Evolutionary conservation across 2,329 filamentous ascomycete species (phyloP).

Genomic region (Claviceps africana): DNA sequence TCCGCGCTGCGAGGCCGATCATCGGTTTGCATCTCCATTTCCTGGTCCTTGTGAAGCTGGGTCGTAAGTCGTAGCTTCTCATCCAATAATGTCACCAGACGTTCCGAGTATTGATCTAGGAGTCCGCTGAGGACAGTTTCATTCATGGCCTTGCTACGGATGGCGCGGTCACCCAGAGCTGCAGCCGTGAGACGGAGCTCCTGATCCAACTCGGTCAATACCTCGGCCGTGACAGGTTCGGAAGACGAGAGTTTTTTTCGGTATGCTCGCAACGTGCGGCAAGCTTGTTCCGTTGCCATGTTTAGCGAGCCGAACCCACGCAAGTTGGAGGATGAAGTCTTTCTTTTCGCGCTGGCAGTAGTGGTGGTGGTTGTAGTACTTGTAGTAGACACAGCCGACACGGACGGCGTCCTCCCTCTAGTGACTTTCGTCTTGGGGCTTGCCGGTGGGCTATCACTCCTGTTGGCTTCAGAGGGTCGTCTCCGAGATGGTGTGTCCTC

Average conservation of each 20-base stretch:
- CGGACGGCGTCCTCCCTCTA: slow-evolving; percentile 38
- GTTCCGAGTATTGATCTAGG: slow-evolving; percentile 62
- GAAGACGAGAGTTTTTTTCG: slow-evolving; percentile 47
- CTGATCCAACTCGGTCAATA: slow-evolving; percentile 48
- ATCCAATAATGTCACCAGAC: slow-evolving; percentile 56
- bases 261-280: slow-evolving; percentile 46
- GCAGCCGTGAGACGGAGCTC: slow-evolving; percentile 49
- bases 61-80: slow-evolving; percentile 47
- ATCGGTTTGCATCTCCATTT: slow-evolving; percentile 15
- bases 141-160: slow-evolving; percentile 39
- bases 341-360: slow-evolving; percentile 28
- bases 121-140: slow-evolving; percentile 48
- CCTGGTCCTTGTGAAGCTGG: slow-evolving; percentile 17
- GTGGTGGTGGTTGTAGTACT: neutral
- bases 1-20: slow-evolving; percentile 20
- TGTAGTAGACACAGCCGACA: slow-evolving; percentile 32
- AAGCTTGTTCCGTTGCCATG: slow-evolving; percentile 50
- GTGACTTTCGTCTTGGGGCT: slow-evolving; percentile 34
- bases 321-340: slow-evolving; percentile 31
- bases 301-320: slow-evolving; percentile 42
- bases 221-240: slow-evolving; percentile 41
- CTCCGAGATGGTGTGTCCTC: slow-evolving; percentile 36
- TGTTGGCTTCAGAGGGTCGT: slow-evolving; percentile 29
- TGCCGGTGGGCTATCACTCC: slow-evolving; percentile 32
- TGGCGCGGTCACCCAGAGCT: slow-evolving; percentile 43